Evolutionary conservation across 345 rosid species (phyloP).

Genomic region (Euphorbia pulcherrima): DNA sequence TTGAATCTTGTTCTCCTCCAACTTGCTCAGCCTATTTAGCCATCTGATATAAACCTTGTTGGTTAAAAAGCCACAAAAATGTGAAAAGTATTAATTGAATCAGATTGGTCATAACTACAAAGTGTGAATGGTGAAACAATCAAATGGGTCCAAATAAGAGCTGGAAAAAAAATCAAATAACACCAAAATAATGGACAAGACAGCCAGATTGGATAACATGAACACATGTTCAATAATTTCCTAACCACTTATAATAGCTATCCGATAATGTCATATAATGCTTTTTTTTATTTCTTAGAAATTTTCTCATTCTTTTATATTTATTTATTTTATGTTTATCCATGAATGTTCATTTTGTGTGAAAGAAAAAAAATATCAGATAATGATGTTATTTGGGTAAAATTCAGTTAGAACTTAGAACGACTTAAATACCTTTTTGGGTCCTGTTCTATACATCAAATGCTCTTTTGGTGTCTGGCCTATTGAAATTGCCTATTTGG

Average conservation of each 20-base stretch:
- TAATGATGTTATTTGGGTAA: neutral
- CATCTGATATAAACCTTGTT: too few relatives aligned
- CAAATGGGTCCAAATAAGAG: slow-evolving; percentile 37
- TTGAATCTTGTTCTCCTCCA: too few relatives aligned
- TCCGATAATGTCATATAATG: neutral
- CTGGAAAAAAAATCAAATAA: slow-evolving; percentile 24
- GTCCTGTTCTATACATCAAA: too few relatives aligned
- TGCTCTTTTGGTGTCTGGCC: too few relatives aligned
- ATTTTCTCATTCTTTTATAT: neutral
- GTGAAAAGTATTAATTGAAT: neutral
- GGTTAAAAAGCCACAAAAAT: too few relatives aligned
- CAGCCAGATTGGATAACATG: slow-evolving; percentile 17
- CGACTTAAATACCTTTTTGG: too few relatives aligned
- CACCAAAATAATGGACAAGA: slow-evolving; percentile 16
- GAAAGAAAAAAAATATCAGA: neutral
- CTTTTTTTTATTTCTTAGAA: neutral
- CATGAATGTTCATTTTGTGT: neutral
- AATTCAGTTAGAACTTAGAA: neutral
- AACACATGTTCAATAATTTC: slow-evolving; percentile 12
- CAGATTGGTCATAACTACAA: neutral
- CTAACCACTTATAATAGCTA: neutral
- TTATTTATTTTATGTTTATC: neutral
- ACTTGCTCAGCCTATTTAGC: too few relatives aligned
- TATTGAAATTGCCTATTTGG: too few relatives aligned
- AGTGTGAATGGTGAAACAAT: slow-evolving; percentile 2